These are phyloP conservation scores for Aspergillus cavernicola DNA, from an alignment of 495 filamentous ascomycete genomes.

Conservation along the genomic window DNA sequence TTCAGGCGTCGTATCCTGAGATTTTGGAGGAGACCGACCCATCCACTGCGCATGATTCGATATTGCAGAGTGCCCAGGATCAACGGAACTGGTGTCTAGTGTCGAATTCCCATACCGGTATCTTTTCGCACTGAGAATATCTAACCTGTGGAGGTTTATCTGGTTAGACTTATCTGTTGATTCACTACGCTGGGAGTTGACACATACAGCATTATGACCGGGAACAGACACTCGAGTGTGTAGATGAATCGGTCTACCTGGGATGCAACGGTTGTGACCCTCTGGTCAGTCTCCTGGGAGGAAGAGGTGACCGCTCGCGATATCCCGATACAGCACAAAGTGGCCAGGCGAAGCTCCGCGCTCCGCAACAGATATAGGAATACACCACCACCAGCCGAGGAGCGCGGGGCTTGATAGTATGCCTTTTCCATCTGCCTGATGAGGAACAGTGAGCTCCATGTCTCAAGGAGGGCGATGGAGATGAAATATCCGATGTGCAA, in stretches of 20 bases:
- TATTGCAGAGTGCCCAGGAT: neutral
- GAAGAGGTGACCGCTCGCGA: slow-evolving; percentile 29
- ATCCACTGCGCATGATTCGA: neutral
- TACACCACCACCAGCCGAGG: neutral
- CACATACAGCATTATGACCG: slow-evolving; percentile 29
- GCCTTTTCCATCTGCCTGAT: slow-evolving; percentile 9
- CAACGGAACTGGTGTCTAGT: neutral
- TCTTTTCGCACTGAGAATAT: slow-evolving; percentile 8
- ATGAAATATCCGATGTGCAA: slow-evolving; percentile 32
- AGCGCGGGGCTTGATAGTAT: slow-evolving; percentile 13
- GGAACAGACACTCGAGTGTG: slow-evolving; percentile 33
- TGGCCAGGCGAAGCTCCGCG: slow-evolving; percentile 32
- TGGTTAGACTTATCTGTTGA: neutral
- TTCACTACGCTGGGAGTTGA: too few species aligned
- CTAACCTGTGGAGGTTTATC: neutral
- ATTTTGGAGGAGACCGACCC: neutral
- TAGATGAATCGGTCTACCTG: slow-evolving; percentile 34
- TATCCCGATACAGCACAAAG: slow-evolving; percentile 25
- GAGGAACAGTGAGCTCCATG: slow-evolving; percentile 24
- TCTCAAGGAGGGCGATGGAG: slow-evolving; percentile 26
- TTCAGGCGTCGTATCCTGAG: neutral
- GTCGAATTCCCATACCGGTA: neutral
- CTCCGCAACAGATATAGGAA: slow-evolving; percentile 29
- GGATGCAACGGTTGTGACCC: slow-evolving; percentile 20
- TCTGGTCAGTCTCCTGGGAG: slow-evolving; percentile 25